phyloP scores from a whole-genome alignment of 805 yeast species.

The Schizosaccharomyces octosporus region DNA sequence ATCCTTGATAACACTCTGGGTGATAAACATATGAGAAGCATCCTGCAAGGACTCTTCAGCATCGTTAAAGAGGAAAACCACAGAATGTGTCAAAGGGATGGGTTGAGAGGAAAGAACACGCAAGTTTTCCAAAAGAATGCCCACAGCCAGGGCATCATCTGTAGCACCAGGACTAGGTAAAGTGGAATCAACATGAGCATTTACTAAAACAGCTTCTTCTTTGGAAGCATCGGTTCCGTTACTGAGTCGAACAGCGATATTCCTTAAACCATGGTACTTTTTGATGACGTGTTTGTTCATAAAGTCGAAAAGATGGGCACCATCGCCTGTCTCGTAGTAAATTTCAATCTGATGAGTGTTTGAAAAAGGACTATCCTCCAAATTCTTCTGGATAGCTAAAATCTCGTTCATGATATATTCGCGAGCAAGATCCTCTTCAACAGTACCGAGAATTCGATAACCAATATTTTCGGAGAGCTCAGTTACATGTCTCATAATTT shows the following conservation, averaged over 20 bases:
- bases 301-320: conserved; percentile 1
- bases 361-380: neutral
- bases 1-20: neutral
- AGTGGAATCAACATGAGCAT: conserved; percentile 2
- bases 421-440: neutral
- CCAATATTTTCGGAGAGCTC: neutral
- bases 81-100: neutral
- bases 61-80: neutral
- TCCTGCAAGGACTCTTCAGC: conserved; percentile 1
- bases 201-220: neutral
- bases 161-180: conserved; percentile 3
- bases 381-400: neutral
- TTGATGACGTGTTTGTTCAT: neutral
- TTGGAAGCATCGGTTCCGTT: conserved; percentile 1
- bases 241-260: conserved; percentile 1
- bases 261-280: neutral
- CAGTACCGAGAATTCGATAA: neutral
- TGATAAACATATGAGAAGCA: conserved; percentile 1
- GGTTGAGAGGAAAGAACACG: neutral
- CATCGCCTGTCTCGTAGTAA: neutral
- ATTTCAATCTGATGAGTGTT: neutral
- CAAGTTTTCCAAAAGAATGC: neutral
- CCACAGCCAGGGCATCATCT: conserved; percentile 1
- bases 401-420: neutral
- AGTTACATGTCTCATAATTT: neutral